Conservation (phyloP, 371 early-diverging fungal genomes). For the Rhizopus sp. region DNA sequence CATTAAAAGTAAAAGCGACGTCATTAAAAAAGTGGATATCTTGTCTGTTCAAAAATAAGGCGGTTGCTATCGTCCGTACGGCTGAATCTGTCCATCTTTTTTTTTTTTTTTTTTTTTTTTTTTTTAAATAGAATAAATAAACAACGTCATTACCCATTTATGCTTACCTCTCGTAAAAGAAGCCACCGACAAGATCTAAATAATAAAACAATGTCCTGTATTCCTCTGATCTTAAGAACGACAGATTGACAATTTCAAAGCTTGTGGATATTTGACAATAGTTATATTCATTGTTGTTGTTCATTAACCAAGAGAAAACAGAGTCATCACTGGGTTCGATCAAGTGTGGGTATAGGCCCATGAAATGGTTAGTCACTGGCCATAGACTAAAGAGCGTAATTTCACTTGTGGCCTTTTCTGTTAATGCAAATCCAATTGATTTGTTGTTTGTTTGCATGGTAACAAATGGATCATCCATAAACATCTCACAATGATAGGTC, state of each 20-base stretch:
- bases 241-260: slow-evolving; percentile 69
- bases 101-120: no score
- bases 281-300: slow-evolving; percentile 42
- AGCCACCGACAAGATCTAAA: slow-evolving; percentile 83
- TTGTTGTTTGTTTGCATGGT: slow-evolving; percentile 74
- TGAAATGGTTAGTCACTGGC: slow-evolving; percentile 60
- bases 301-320: slow-evolving; percentile 36
- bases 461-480: slow-evolving; percentile 80
- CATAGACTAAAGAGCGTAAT: slow-evolving; percentile 71
- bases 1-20: slow-evolving; percentile 72
- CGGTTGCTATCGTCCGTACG: slow-evolving; percentile 83
- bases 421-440: slow-evolving; percentile 60
- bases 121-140: no score
- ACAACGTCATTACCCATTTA: background rate
- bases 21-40: slow-evolving; percentile 90
- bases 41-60: slow-evolving; percentile 72
- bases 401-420: slow-evolving; percentile 73
- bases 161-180: slow-evolving; percentile 87
- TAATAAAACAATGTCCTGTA: slow-evolving; percentile 81
- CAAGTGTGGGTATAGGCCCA: slow-evolving; percentile 32
- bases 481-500: slow-evolving; percentile 78
- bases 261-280: slow-evolving; percentile 79
- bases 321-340: slow-evolving; percentile 11
- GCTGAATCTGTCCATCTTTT: slow-evolving; percentile 53
- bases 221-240: slow-evolving; percentile 69